A percentile compares a stretch with the other conserved stretches of the same genome.
Conservation (phyloP, 805 yeast genomes). For the Kuraishia ogatae region DNA sequence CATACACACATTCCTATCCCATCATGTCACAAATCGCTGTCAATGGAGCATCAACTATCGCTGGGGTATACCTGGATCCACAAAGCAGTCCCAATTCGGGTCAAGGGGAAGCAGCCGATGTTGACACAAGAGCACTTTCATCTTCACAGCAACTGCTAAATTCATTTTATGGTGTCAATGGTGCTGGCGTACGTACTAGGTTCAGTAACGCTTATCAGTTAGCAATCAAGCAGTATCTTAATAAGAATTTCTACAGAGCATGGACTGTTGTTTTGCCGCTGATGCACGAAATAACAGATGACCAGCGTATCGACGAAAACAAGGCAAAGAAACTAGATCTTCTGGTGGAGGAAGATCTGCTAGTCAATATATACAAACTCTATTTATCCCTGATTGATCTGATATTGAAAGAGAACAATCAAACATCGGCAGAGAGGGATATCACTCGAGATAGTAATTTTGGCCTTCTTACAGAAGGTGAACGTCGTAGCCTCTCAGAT, state of each 20-base stretch:
- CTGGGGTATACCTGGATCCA: not conserved
- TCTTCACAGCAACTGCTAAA: not conserved
- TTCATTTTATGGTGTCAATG: not conserved
- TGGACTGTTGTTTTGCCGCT: conserved; percentile 17
- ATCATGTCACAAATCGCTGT: not conserved
- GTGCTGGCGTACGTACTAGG: not conserved
- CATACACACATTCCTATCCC: not conserved
- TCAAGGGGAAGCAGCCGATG: not conserved
- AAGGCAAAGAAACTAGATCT: conserved; percentile 1
- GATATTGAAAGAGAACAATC: conserved; percentile 13
- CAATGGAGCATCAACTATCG: not conserved
- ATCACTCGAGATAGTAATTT: no score
- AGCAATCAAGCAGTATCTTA: conserved; percentile 32
- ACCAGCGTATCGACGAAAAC: not conserved
- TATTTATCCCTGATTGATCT: conserved; percentile 21
- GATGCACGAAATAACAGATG: conserved; percentile 9
- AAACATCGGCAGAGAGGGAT: not conserved
- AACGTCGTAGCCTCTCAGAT: conserved; percentile 2
- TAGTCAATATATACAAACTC: conserved; percentile 15
- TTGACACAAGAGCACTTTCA: not conserved
- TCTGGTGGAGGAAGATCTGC: conserved; percentile 7
- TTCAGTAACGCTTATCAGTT: conserved; percentile 23
- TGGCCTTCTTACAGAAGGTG: not conserved
- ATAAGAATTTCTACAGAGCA: conserved; percentile 19
- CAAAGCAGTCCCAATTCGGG: not conserved